Base-by-base conservation (phyloP, 2,329 filamentous ascomycete genomes). In the Spiromastix sp. region DNA sequence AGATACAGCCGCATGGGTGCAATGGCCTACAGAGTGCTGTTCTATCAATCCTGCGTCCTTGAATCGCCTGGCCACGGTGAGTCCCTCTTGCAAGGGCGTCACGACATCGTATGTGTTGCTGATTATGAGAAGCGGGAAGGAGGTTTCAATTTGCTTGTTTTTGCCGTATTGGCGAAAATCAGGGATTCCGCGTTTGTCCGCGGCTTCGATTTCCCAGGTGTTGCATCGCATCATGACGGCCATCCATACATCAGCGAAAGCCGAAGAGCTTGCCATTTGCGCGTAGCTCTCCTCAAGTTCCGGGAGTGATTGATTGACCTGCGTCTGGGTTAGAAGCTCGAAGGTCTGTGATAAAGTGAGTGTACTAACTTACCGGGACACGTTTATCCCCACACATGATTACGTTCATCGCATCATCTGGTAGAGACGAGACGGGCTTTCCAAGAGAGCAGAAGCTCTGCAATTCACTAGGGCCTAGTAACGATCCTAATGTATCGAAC, bases 61-160 rank as follows among this genome's bases (percentile, higher is more conserved):
- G 21, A 24, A 24, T n/a, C n/a, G 21, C n/a, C 7, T 24, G 21
- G 21, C 7, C 21, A 24, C n/a, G 7, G 7, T 24, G 21, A 24
- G 21, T 7, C 21, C 21, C n/a, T 7, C 21, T 7, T 7, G 21
- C 25, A 75, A 52, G 3, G 72, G 72, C 1, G 71, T 76, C 1
- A 77, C 68, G 0, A 73, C 73, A 41, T 77, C 72, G 22, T 66
- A 60, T 0, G 66, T 69, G 47, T 70, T 74, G 18, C 66, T 66
- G 12, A 73, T 48, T 48, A 72, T 70, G 13, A 77, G 59, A 15
- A 77, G 56, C 0, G 72, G 72, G 39, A 69, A 64, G 16, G 59
- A 57, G 4, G 67, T 73, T 17, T 63, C 56, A 40, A 59, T 58
- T 11, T 43, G 49, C 29, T 37, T 53, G 29, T 46, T 55, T 41